A percentile compares a stretch with the other conserved stretches of the same genome.
Conservation (phyloP, 2,329 filamentous ascomycete genomes). For the Diaporthe humulicola region DNA sequence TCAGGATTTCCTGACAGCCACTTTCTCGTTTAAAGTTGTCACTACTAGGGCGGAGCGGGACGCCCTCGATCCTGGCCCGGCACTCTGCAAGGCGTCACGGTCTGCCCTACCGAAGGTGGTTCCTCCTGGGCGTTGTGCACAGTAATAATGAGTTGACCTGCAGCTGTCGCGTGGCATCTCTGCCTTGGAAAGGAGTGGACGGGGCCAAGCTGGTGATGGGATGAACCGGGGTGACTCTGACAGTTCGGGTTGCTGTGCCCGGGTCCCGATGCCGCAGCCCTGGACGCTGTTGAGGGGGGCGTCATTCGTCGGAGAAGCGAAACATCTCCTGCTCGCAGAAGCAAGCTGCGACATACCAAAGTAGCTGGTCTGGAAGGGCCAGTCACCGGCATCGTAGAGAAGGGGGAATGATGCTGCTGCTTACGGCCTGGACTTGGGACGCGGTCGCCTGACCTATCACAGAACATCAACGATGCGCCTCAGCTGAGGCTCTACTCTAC, state of each 20-base stretch:
- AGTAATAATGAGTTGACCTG: neutral
- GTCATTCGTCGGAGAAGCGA: slow-evolving; percentile 19
- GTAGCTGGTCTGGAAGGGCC: slow-evolving; percentile 1
- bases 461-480: slow-evolving; percentile 30
- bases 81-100: slow-evolving; percentile 22
- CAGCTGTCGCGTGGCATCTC: slow-evolving; percentile 22
- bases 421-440: slow-evolving; percentile 26
- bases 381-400: slow-evolving; percentile 15
- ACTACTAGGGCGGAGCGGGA: slow-evolving; percentile 18
- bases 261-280: slow-evolving; percentile 13
- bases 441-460: slow-evolving; percentile 33
- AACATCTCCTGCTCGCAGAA: slow-evolving; percentile 6
- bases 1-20: slow-evolving; percentile 15
- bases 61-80: slow-evolving; percentile 22
- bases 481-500: slow-evolving; percentile 38
- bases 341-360: slow-evolving; percentile 25
- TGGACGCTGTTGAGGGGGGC: neutral
- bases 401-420: slow-evolving; percentile 19
- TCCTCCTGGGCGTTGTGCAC: neutral
- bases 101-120: neutral
- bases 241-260: slow-evolving; percentile 1
- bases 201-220: neutral
- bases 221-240: slow-evolving; percentile 15
- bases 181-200: neutral
- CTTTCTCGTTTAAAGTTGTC: slow-evolving; percentile 26